phyloP scores from a whole-genome alignment of 2,329 filamentous ascomycete genomes.

The Stenocarpella maydis region DNA sequence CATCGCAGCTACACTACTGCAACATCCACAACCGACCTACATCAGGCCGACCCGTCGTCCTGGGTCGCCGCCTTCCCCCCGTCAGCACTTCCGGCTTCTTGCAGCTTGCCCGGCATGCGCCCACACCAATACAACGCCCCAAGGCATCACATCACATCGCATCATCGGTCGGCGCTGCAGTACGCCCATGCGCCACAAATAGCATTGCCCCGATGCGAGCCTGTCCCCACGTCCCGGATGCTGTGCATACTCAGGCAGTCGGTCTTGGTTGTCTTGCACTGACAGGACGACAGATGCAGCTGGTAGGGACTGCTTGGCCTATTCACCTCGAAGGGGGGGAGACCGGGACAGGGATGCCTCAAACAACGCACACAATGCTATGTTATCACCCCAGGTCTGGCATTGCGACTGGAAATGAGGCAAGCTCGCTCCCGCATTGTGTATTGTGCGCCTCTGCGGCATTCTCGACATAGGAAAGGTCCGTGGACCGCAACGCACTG shows the following conservation, averaged over 20 bases:
- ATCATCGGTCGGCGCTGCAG: slow-evolving; percentile 19
- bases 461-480: background rate
- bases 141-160: slow-evolving; percentile 19
- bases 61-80: slow-evolving; percentile 25
- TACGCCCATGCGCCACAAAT: slow-evolving; percentile 20
- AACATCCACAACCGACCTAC: background rate
- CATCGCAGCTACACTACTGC: slow-evolving; percentile 5
- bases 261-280: background rate
- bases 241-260: background rate
- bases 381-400: background rate
- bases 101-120: slow-evolving; percentile 23
- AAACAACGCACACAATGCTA: background rate
- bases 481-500: slow-evolving; percentile 12
- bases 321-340: background rate
- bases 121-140: background rate
- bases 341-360: background rate
- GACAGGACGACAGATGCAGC: background rate
- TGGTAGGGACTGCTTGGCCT: background rate
- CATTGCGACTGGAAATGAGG: slow-evolving; percentile 18
- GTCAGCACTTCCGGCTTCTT: slow-evolving; percentile 25
- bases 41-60: slow-evolving; percentile 22
- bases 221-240: background rate
- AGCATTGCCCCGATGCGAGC: slow-evolving; percentile 6
- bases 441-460: background rate
- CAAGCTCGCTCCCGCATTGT: slow-evolving; percentile 14